A percentile compares a stretch with the other conserved stretches of the same genome.
These are phyloP conservation scores for Nakazawaea ambrosiae DNA, from an alignment of 805 yeast species.

Conservation along the genomic window DNA sequence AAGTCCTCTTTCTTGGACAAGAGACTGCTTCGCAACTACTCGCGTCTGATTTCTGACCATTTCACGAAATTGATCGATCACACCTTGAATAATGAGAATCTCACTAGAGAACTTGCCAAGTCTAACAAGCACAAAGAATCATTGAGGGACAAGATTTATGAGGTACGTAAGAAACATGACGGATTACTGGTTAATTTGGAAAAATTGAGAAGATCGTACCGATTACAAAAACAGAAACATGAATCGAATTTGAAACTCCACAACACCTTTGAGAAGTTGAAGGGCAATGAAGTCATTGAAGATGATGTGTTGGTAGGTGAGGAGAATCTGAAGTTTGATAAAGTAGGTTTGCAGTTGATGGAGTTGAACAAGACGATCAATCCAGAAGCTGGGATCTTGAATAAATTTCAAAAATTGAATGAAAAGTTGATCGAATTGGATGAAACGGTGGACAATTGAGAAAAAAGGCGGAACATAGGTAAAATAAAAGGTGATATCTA, in stretches of 20 bases:
- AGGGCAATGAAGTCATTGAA: slow-evolving; percentile 1
- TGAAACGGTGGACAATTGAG: neutral
- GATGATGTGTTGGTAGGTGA: neutral
- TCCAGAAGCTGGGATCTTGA: slow-evolving; percentile 20
- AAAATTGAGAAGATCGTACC: slow-evolving; percentile 16
- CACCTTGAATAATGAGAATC: slow-evolving; percentile 26
- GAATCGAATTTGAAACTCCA: slow-evolving; percentile 8
- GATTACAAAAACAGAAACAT: slow-evolving; percentile 12
- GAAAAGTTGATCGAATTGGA: slow-evolving; percentile 14
- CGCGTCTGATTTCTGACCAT: slow-evolving; percentile 18
- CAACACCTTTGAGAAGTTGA: neutral
- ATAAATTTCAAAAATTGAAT: slow-evolving; percentile 22
- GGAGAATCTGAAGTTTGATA: slow-evolving; percentile 3
- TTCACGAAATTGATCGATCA: slow-evolving; percentile 27
- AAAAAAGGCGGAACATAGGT: no score
- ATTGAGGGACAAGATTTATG: slow-evolving; percentile 22
- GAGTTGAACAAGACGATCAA: slow-evolving; percentile 15
- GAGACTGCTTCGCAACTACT: slow-evolving; percentile 15
- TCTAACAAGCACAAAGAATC: slow-evolving; percentile 23
- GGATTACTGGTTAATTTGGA: slow-evolving; percentile 15
- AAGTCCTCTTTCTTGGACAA: slow-evolving; percentile 11
- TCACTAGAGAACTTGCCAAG: slow-evolving; percentile 22
- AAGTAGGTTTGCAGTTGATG: slow-evolving; percentile 14
- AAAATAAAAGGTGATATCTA: no score
- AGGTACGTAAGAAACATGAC: slow-evolving; percentile 20